A percentile compares a stretch with the other conserved stretches of the same genome.
Conservation (phyloP, 1,284 basidiomycete genomes). For the Sanghuangporus baumii region DNA sequence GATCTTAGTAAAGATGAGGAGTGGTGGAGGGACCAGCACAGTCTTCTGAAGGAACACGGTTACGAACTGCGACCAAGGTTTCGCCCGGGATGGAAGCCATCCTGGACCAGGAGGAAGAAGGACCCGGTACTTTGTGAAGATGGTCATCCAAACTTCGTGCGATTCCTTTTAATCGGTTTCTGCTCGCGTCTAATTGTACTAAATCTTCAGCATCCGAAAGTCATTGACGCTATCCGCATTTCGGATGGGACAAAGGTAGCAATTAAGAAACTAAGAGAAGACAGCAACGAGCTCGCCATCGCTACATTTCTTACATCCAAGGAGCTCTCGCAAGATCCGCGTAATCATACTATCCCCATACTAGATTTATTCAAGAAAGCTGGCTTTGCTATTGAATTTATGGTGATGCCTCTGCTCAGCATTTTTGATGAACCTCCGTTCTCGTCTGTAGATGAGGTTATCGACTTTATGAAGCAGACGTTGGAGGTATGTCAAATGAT, state of each 20-base stretch:
- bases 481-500: slow-evolving; percentile 13
- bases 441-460: slow-evolving; percentile 16
- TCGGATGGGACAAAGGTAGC: background rate
- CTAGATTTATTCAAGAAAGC: slow-evolving; percentile 13
- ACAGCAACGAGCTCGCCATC: background rate
- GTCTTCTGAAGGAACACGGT: slow-evolving; percentile 5
- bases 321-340: slow-evolving; percentile 3
- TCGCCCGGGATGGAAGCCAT: slow-evolving; percentile 21
- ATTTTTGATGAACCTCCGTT: slow-evolving; percentile 8
- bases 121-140: no score
- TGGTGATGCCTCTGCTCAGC: slow-evolving; percentile 18
- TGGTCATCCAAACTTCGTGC: background rate
- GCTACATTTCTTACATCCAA: slow-evolving; percentile 5
- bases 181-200: background rate
- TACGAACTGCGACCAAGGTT: slow-evolving; percentile 22
- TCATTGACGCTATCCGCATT: background rate
- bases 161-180: background rate
- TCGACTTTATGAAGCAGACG: slow-evolving; percentile 19
- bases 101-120: slow-evolving; percentile 20
- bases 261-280: background rate
- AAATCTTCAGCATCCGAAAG: background rate
- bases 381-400: background rate
- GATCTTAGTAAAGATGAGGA: no score
- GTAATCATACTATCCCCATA: slow-evolving; percentile 19
- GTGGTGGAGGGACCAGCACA: slow-evolving; percentile 5